Percentiles rank a stretch among this genome's conserved stretches.
Evolutionary conservation across 768 basidiomycete genomes (phyloP).

Genomic region (Auriscalpium microsporum): DNA sequence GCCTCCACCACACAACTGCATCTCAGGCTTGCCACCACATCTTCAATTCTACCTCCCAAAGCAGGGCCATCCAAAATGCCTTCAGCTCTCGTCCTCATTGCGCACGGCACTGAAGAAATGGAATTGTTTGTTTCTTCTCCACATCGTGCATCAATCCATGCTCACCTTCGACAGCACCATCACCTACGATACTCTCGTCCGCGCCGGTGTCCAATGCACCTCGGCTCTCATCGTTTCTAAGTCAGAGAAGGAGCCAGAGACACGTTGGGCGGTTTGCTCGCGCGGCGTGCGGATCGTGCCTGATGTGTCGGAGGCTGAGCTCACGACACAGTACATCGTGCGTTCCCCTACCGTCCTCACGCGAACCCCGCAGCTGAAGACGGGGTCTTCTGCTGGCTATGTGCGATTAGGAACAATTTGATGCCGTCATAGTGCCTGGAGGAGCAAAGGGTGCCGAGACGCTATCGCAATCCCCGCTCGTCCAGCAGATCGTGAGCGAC

Average conservation of each 20-base stretch:
- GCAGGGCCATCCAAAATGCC: conserved; percentile 18
- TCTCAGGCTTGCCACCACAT: too few species aligned
- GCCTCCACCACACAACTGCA: too few species aligned
- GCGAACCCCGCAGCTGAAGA: too few species aligned
- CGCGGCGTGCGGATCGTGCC: conserved; percentile 12
- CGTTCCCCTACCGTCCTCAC: neutral
- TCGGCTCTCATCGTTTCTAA: conserved; percentile 50
- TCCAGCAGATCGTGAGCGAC: conserved; percentile 54
- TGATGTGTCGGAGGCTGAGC: conserved; percentile 1
- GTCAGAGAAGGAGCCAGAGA: neutral
- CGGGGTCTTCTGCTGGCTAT: neutral
- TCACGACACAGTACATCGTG: conserved; percentile 2
- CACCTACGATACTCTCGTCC: conserved; percentile 73
- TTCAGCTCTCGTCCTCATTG: conserved; percentile 64
- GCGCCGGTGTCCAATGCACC: conserved; percentile 56
- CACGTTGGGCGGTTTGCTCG: conserved; percentile 1
- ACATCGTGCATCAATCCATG: neutral
- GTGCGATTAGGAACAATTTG: conserved; percentile 46
- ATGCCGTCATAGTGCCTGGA: conserved; percentile 68
- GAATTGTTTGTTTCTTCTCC: conserved; percentile 61
- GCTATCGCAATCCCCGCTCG: conserved; percentile 46
- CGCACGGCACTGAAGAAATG: conserved; percentile 85
- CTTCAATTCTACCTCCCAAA: too few species aligned
- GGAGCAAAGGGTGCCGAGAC: conserved; percentile 73
- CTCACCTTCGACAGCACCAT: conserved; percentile 46